Percentiles rank a stretch among this genome's conserved stretches.
Conservation (phyloP, 2,329 filamentous ascomycete genomes). For the Teratosphaeria gauchensis region DNA sequence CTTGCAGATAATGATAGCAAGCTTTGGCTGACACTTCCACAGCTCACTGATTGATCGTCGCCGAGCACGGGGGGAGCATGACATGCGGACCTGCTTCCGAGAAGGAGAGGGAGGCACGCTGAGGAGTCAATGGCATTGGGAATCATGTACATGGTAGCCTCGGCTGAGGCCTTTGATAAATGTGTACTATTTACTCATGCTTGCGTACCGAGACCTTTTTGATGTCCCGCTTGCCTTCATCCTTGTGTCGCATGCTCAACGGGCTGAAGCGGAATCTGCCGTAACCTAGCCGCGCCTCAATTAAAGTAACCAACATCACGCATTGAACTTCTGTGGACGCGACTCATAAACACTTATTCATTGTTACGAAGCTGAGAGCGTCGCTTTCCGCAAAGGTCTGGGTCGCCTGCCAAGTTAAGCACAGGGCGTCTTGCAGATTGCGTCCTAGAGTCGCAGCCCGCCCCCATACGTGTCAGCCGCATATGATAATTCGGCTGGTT, state of each 20-base stretch:
- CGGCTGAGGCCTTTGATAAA: slow-evolving; percentile 16
- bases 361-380: not conserved
- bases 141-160: slow-evolving; percentile 20
- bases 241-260: not conserved
- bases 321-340: not conserved
- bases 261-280: not conserved
- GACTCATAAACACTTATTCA: not conserved
- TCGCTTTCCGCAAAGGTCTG: not conserved
- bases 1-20: not conserved
- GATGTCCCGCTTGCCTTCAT: not conserved
- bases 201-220: not conserved
- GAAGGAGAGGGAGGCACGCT: slow-evolving; percentile 6
- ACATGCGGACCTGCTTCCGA: not conserved
- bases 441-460: not conserved
- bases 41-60: slow-evolving; percentile 23
- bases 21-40: slow-evolving; percentile 32
- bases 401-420: not conserved
- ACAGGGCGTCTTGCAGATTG: not conserved
- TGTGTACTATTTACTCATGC: slow-evolving; percentile 21
- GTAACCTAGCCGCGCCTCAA: not conserved
- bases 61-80: not conserved
- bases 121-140: slow-evolving; percentile 6
- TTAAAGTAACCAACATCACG: too few relatives aligned
- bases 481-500: not conserved
- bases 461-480: not conserved